Base-by-base conservation (phyloP, 2,329 filamentous ascomycete species). In the Paecilomyces variotii region DNA sequence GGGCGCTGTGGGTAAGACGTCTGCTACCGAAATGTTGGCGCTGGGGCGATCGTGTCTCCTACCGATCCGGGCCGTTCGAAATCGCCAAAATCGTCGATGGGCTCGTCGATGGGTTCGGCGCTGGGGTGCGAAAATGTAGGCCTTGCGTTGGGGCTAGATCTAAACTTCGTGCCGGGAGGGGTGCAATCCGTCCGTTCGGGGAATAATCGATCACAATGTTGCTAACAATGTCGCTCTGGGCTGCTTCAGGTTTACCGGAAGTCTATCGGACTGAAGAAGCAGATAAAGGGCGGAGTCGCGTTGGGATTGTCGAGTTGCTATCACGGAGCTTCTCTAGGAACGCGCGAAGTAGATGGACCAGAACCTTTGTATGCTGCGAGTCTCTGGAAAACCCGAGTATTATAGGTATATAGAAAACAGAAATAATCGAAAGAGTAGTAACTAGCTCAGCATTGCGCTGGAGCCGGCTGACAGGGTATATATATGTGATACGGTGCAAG, bases 61-160 rank as follows among this genome's bases (percentile, higher is more conserved):
- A 52, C 50, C 50, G 10, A 52, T 26, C 10, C 9, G 24, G 50
- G 19, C 3, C 14, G 24, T 6, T 11, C 12, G 2, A 28, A 27
- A 7, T 2, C 7, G 30, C 11, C 30, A 7, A 32, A 30, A 32
- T 10, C 7, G 30, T 32, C 30, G 28, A 30, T 30, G 28, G 28
- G 28, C 28, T 30, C 2, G 30, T 19, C n/a, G 24, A 50, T 7
- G 11, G 45, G 24, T 34, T 4, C 45, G 4, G 4, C 26, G 24
- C 14, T 28, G n/a, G 9, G 50, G 50, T 7, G 50, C 24, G 30
- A 32, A 30, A 52, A 52, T 52, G 53, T 50, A 54, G 45, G 56
- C 56, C 32, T 49, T 56, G 53, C 54, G 55, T 54, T 14, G n/a
- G 56, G 57, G 54, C 54, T 54, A 49, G 51, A 34, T 49, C 50